A percentile compares a stretch with the other conserved stretches of the same genome.
phyloP scores from a whole-genome alignment of 441 rosid species.

The Hura crepitans region DNA sequence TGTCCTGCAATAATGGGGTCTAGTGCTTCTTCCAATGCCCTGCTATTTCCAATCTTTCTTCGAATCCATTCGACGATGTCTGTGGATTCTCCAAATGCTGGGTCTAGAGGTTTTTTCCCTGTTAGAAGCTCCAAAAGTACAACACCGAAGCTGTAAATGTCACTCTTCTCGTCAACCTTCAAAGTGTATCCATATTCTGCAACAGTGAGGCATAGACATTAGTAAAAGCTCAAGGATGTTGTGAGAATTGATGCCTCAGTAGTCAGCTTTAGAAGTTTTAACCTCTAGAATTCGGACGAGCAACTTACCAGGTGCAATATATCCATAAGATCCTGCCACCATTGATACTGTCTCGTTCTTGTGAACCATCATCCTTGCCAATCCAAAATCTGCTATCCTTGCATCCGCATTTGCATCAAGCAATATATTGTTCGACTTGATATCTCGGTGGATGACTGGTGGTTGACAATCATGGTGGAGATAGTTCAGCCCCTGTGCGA shows the following conservation, averaged over 20 bases:
- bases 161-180: slow-evolving; percentile 91
- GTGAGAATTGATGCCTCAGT: neutral
- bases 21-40: slow-evolving; percentile 49
- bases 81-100: slow-evolving; percentile 63
- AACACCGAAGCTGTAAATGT: slow-evolving; percentile 77
- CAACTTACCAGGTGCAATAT: slow-evolving; percentile 88
- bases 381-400: slow-evolving; percentile 94
- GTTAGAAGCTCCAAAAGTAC: slow-evolving; percentile 79
- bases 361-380: slow-evolving; percentile 76
- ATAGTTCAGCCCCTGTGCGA: slow-evolving; percentile 90
- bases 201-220: neutral
- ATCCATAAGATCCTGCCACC: slow-evolving; percentile 96
- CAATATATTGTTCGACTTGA: slow-evolving; percentile 89
- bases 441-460: slow-evolving; percentile 78
- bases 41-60: slow-evolving; percentile 47
- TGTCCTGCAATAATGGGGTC: slow-evolving; percentile 68
- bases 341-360: slow-evolving; percentile 92
- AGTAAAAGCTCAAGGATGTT: neutral
- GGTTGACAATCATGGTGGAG: slow-evolving; percentile 97
- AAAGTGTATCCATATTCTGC: slow-evolving; percentile 89
- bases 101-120: slow-evolving; percentile 80
- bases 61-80: slow-evolving; percentile 75
- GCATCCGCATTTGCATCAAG: slow-evolving; percentile 80
- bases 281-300: neutral
- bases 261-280: neutral